Conservation (phyloP, 768 basidiomycete species). For the Mycena crocata region DNA sequence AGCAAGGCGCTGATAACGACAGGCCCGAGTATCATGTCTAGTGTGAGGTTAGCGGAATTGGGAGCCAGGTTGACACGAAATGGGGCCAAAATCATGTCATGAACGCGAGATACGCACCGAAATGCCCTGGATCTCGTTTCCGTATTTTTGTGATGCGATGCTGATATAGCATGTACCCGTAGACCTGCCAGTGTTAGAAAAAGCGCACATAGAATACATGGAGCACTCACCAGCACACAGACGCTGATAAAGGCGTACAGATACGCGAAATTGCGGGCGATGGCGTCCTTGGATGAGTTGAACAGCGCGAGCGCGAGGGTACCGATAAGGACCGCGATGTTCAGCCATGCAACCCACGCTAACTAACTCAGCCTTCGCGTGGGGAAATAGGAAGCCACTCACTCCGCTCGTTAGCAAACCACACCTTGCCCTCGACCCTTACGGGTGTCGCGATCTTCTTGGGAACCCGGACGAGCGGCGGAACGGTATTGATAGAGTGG, state of each 20-base stretch:
- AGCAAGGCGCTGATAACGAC: conserved; percentile 83
- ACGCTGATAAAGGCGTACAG: conserved; percentile 85
- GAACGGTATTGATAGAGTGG: conserved; percentile 74
- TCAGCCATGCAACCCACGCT: conserved; percentile 96
- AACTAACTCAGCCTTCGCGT: no score
- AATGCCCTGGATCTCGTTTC: conserved; percentile 87
- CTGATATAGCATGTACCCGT: conserved; percentile 90
- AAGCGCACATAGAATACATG: neutral
- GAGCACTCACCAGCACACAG: conserved; percentile 65
- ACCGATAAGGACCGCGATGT: conserved; percentile 84
- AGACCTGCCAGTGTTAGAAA: conserved; percentile 60
- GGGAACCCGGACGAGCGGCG: conserved; percentile 77
- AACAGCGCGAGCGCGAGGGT: conserved; percentile 89
- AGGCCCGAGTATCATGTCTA: conserved; percentile 90
- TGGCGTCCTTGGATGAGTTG: conserved; percentile 81
- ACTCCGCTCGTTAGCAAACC: conserved; percentile 98
- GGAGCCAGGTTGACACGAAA: no score
- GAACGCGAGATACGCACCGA: conserved; percentile 81
- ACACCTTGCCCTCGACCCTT: conserved; percentile 94
- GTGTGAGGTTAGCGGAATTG: conserved; percentile 4
- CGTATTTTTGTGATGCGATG: conserved; percentile 92
- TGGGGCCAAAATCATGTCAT: no score
- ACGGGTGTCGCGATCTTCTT: conserved; percentile 86
- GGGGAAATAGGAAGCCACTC: no score
- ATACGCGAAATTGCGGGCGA: conserved; percentile 84